Evolutionary conservation across 768 basidiomycete genomes (phyloP), one percentile per base, ranked within the genome.

Genomic region (Aureoboletus auriporus): DNA sequence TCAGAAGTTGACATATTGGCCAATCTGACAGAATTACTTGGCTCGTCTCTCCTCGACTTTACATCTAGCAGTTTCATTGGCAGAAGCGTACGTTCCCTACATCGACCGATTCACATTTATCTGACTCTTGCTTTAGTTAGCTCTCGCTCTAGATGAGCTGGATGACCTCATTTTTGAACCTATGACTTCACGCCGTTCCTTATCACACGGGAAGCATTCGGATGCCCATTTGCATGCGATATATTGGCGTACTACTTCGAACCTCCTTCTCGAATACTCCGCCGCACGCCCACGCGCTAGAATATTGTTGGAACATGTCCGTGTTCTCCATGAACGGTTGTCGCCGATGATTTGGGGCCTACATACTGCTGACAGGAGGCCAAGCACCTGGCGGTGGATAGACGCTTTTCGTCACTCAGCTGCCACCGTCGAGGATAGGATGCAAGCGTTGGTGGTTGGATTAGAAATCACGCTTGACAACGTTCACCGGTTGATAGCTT

Each of bases 211-310:
- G 35, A 30, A 44, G 1, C 14, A 38, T 16, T 54, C 46, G 11
- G 54, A 60, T 10, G 42, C 41, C 26, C 62, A 46, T 17, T 46
- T 63, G 12, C 47, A 58, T 31, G 65, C 57, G 4, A 56, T 69
- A 41, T 66, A 55, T 42, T 61, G 53, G 54, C 67, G 61, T 26
- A 61, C 63, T 5, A 38, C 65, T 1, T 67, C 67, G 5, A 67
- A 63, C 36, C 61, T 67, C 13, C 57, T 68, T 16, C 47, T 67
- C 23, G 67, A 67, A 47, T 69, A 67, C 46, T 63, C 65, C 5
- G 64, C 63, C 26, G 56, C 59, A 13, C 59, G 61, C 30, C 55
- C 49, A 7, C 67, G 56, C 12, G 51, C 47, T 13, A 51, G 45
- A 44, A 49, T 31, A 29, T 11, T 65, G 4, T 42, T 57, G 11